Evolutionary conservation across 192 early-diverging fungal species (phyloP), one percentile per base, ranked within the genome.

Genomic region (Phlyctochytrium bullatum): DNA sequence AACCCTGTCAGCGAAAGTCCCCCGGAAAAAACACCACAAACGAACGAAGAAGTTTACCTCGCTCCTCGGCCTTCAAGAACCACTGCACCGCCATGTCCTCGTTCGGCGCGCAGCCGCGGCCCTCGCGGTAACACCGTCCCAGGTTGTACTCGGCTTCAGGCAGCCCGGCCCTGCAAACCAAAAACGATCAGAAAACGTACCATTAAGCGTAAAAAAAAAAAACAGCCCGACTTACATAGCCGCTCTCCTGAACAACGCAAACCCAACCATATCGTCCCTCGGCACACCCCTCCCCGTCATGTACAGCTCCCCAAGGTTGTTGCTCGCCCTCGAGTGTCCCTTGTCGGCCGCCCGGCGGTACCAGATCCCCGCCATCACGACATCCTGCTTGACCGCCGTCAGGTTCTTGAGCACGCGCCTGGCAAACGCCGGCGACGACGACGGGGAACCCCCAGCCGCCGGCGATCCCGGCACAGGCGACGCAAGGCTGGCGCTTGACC

Each of bases 81-180:
- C 69, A 71, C 69, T 52, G 56, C 23, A 71, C 52, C 27, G 69
- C 69, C 47, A 64, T 62, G 28, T 71, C 69, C 62, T 71, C 69
- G 36, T 65, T 71, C 27, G 51, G 62, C 3, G 50, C 24, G 34
- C 69, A 71, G 14, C 69, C 69, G 2, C 69, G 61, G 20, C 69
- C 69, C 36, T 71, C 69, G 2, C 69, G 61, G 52, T 62, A 71
- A 32, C 69, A 71, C 28, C 69, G n/a, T 10, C 69, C 69, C 50
- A 71, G 59, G 35, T 71, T 71, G 62, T 71, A 71, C 62, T 71
- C 69, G 25, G 69, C 69, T 25, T 71, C 69, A 6, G 69, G 62
- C 14, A 71, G 34, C 3, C 69, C 69, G 10, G 69, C 69, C 61
- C 31, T 62, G 23, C 57, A 58, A 28, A 14, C 6, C 6, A 58